These are phyloP conservation scores for Friedmanniomyces endolithicus DNA, from an alignment of 495 filamentous ascomycete genomes.

Conservation along the genomic window DNA sequence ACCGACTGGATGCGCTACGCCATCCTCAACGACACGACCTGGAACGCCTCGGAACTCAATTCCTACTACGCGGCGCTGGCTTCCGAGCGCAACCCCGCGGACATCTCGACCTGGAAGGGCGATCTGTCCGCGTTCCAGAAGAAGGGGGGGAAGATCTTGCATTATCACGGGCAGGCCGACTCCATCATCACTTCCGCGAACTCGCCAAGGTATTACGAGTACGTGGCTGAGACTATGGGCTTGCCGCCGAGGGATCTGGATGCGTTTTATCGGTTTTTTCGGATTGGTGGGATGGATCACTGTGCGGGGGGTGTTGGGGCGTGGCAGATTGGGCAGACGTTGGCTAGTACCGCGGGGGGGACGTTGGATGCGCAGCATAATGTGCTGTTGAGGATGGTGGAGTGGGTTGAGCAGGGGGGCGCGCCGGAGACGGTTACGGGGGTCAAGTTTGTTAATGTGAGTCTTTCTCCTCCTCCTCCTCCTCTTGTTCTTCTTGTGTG, in stretches of 20 bases:
- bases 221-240: slow-evolving; percentile 36
- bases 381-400: slow-evolving; percentile 38
- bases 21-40: slow-evolving; percentile 40
- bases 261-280: slow-evolving; percentile 49
- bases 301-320: slow-evolving; percentile 39
- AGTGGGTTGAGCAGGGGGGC: slow-evolving; percentile 48
- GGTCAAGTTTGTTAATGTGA: slow-evolving; percentile 35
- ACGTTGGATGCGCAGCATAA: slow-evolving; percentile 17
- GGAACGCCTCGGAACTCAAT: slow-evolving; percentile 34
- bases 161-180: slow-evolving; percentile 27
- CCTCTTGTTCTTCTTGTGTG: too few relatives aligned
- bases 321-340: slow-evolving; percentile 40
- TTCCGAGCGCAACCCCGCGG: slow-evolving; percentile 14
- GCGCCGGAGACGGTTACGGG: slow-evolving; percentile 44
- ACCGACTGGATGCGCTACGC: slow-evolving; percentile 39
- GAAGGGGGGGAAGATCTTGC: slow-evolving; percentile 25
- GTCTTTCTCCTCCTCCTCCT: not conserved
- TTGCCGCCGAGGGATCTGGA: slow-evolving; percentile 33
- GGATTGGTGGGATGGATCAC: slow-evolving; percentile 45
- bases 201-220: slow-evolving; percentile 25
- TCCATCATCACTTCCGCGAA: slow-evolving; percentile 21
- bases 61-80: slow-evolving; percentile 30
- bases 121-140: slow-evolving; percentile 21
- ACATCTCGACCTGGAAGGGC: slow-evolving; percentile 40
- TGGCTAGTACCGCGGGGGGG: not conserved